Percentiles rank a stretch among this genome's conserved stretches.
phyloP scores from a whole-genome alignment of 768 basidiomycete species.

The Auricularia sp. region DNA sequence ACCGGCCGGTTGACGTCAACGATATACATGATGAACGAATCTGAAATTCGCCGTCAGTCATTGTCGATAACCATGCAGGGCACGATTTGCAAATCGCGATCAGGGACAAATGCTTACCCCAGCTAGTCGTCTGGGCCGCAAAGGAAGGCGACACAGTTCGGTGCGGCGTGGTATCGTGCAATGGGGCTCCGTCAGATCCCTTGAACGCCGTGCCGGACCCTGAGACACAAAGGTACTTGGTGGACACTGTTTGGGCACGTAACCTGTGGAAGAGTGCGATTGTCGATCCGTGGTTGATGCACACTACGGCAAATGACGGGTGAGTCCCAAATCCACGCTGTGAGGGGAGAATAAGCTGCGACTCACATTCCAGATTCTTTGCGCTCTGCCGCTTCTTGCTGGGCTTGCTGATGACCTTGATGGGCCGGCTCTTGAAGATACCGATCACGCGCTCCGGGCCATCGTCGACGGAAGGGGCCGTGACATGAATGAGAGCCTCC shows the following conservation, averaged over 20 bases:
- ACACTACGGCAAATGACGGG: conserved; percentile 42
- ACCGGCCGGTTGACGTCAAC: conserved; percentile 80
- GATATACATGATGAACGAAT: conserved; percentile 95
- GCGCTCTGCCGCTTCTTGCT: conserved; percentile 94
- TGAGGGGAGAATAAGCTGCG: conserved; percentile 11
- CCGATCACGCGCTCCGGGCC: conserved; percentile 80
- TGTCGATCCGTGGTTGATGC: conserved; percentile 92
- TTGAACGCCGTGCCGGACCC: conserved; percentile 87
- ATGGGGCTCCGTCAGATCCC: conserved; percentile 81
- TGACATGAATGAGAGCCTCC: conserved; percentile 84
- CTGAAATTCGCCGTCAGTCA: conserved; percentile 24
- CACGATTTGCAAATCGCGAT: conserved; percentile 6
- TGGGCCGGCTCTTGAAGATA: conserved; percentile 84
- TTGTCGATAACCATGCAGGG: conserved; percentile 10
- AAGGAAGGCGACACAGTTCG: conserved; percentile 74
- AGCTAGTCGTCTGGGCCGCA: conserved; percentile 80
- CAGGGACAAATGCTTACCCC: conserved; percentile 47
- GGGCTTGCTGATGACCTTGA: conserved; percentile 97
- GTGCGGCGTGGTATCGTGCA: conserved; percentile 71
- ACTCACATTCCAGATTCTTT: conserved; percentile 85
- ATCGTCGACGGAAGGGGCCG: conserved; percentile 68
- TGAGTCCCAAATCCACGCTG: conserved; percentile 7
- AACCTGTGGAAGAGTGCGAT: conserved; percentile 94
- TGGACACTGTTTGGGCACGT: conserved; percentile 90
- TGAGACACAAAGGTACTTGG: conserved; percentile 93